Base-by-base conservation (phyloP, 768 basidiomycete genomes). In the Leucogyrophana mollusca region DNA sequence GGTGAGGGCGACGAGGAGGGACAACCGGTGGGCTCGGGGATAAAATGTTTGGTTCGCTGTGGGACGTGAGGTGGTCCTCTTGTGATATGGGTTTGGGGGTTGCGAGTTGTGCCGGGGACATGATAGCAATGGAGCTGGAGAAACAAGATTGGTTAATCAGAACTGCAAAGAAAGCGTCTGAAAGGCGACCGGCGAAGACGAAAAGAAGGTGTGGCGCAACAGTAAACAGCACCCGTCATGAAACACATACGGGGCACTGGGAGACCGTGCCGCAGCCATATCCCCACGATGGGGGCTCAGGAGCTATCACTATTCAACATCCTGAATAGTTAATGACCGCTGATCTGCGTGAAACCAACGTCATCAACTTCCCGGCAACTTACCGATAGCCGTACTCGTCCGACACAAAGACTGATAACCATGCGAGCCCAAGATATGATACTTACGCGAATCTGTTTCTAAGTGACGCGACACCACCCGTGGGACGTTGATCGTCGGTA, bases 391-490 rank as follows among this genome's bases (percentile, higher is more conserved):
- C 27, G 27, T 30, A 6, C 13, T 30, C 13, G 27, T 30, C 13
- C 27, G 6, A 13, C 27, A 30, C 27, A 30, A 55, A 39, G 17
- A 7, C 17, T 11, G 2, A n/a, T 22, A 43, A 56, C 45, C 40
- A 64, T 58, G 49, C 17, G 20, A 59, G 58, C 27, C 22, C n/a
- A n/a, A n/a, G n/a, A 20, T 11, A 24, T 11, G 2, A n/a, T 22
- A 43, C 58, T 47, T 39, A 64, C 61, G 49, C 17, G 20, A 59
- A 60, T 27, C 22, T 53, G 46, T 3, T 70, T 47, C 73, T 70
- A 46, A 77, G 60, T 2, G 75, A 72, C 9, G 76, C 59, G 0
- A 78, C 73, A 35, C 63, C 58, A 0, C 54, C 36, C 33, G 51
- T 33, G 3, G n/a, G 20, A 37, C 7, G 8, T 8, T 37, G 35